These are phyloP conservation scores for Saururus chinensis DNA, from an alignment of 164 flowering plant genomes.

Conservation along the genomic window DNA sequence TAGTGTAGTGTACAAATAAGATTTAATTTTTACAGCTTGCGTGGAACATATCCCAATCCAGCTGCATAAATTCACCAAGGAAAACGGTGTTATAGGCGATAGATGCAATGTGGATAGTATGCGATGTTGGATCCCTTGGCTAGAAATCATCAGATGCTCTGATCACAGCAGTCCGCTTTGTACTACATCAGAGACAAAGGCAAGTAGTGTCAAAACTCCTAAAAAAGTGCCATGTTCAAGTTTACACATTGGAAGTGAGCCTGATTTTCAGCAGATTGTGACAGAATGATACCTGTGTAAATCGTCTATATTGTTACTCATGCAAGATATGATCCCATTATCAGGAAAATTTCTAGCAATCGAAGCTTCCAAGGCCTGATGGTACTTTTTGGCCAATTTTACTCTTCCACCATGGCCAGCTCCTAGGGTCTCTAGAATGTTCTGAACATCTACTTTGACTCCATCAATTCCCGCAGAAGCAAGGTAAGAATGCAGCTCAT, in stretches of 20 bases:
- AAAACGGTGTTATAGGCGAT: slow-evolving; percentile 78
- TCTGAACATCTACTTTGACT: slow-evolving; percentile 81
- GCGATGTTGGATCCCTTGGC: slow-evolving; percentile 78
- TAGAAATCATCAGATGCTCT: slow-evolving; percentile 87
- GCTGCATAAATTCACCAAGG: slow-evolving; percentile 89
- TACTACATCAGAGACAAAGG: slow-evolving; percentile 16
- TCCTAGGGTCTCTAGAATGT: slow-evolving; percentile 71
- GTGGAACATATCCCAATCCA: slow-evolving; percentile 93
- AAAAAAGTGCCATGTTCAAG: neutral
- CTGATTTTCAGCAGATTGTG: neutral
- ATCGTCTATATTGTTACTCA: slow-evolving; percentile 80
- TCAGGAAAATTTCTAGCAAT: slow-evolving; percentile 50
- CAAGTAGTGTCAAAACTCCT: neutral
- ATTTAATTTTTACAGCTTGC: slow-evolving; percentile 24
- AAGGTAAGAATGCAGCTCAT: slow-evolving; percentile 78
- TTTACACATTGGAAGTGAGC: neutral
- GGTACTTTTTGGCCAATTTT: slow-evolving; percentile 57
- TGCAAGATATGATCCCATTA: slow-evolving; percentile 70
- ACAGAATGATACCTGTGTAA: slow-evolving; percentile 47
- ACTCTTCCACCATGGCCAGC: slow-evolving; percentile 88
- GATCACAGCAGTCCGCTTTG: slow-evolving; percentile 56
- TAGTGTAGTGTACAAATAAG: neutral
- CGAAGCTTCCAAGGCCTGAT: slow-evolving; percentile 73
- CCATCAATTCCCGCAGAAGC: slow-evolving; percentile 80
- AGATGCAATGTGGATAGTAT: slow-evolving; percentile 84